Evolutionary conservation across 148 eudicot genomes (phyloP).

Genomic region (Cornus kousa): DNA sequence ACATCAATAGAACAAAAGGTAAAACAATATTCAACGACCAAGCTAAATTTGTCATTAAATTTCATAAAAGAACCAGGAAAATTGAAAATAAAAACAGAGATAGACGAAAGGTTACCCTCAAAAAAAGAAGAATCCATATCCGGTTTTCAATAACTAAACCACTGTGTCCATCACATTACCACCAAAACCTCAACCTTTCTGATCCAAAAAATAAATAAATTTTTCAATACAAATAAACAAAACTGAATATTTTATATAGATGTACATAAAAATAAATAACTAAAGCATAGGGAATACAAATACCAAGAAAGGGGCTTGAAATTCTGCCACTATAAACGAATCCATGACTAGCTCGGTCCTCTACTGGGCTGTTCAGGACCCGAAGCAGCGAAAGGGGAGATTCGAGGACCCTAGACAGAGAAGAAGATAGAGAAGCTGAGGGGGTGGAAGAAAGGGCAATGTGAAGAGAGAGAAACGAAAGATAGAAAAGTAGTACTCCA

Average conservation of each 20-base stretch:
- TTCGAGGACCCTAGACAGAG: constrained; percentile 6
- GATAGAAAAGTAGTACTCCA: neutral
- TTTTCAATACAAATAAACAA: constrained; percentile 5
- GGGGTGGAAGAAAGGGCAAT: too few relatives aligned
- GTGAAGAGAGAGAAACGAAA: constrained; percentile 4
- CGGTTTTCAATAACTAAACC: constrained; percentile 12
- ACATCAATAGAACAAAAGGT: neutral
- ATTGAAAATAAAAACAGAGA: neutral
- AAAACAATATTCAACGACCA: neutral
- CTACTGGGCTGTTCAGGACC: constrained; percentile 7
- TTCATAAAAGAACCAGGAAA: neutral
- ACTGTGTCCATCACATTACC: constrained; percentile 21
- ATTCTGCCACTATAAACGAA: constrained; percentile 22
- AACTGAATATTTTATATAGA: neutral
- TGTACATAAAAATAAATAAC: neutral
- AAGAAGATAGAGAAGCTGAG: neutral
- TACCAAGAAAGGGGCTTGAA: constrained; percentile 30
- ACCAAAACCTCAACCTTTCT: constrained; percentile 32
- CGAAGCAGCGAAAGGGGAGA: constrained; percentile 16
- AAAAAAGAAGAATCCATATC: constrained; percentile 53
- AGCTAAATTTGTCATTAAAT: neutral
- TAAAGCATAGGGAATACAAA: constrained; percentile 4
- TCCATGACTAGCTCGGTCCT: constrained; percentile 23
- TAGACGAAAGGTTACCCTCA: constrained; percentile 42
- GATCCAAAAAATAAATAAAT: constrained; percentile 10